Evolutionary conservation across 2,329 filamentous ascomycete genomes (phyloP), one percentile per base, ranked within the genome.

Genomic region (Acrocalymma vagum): DNA sequence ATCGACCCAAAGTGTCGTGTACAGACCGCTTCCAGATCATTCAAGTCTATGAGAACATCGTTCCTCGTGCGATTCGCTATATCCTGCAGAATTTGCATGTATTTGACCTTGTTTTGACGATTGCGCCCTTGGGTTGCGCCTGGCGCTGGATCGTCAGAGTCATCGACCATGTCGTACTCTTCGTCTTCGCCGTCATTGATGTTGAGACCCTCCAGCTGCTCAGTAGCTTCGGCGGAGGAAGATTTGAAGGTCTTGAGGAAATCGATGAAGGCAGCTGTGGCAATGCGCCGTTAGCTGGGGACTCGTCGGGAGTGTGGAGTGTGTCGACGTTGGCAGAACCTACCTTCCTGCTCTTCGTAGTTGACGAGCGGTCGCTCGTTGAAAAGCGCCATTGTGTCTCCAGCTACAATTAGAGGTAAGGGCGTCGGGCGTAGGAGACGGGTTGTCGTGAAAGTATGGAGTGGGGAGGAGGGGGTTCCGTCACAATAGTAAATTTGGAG

Each of bases 101-200:
- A 99, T 74, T 97, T 97, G 69, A 86, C 77, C 66, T 87, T 90
- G 25, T 85, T 85, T 58, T 55, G 58, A 29, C 48, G 48, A 48
- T 30, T 58, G 48, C 78, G 60, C 40, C 54, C 47, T 45, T 59
- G 64, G 27, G 70, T 58, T 71, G 73, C 57, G 65, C 74, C 54
- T 31, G 80, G 76, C 75, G 13, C 77, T 22, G 60, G 77, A 37
- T 83, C 82, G 49, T 89, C 86, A 48, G 84, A 82, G 58, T 92
- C 87, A 66, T 95, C 90, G 84, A 95, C 90, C 65, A 95, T 89
- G 62, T 96, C 91, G 69, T 96, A 90, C 61, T 96, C 90, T 62
- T 96, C 92, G 71, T 87, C 91, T 27, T 89, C 80, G 57, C 87
- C 88, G 72, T 95, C 87, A 68, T 91, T 87, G 52, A 99, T 88